Percentiles rank a stretch among this genome's conserved stretches.
phyloP scores from a whole-genome alignment of 2,329 filamentous ascomycete species.

The Colletotrichum sp. region DNA sequence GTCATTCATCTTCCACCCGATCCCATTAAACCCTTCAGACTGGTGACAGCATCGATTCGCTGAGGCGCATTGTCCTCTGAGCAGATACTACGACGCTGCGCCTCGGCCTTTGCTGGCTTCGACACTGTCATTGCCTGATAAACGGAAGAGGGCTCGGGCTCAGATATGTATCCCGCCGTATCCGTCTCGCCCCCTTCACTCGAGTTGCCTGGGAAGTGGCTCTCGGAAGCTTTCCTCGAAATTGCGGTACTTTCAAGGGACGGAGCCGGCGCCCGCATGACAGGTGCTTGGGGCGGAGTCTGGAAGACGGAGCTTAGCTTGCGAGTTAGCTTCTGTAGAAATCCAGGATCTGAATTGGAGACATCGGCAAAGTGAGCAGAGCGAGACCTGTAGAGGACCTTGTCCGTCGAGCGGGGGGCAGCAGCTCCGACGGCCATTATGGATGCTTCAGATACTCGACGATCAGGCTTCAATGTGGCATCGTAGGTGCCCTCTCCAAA shows the following conservation, averaged over 20 bases:
- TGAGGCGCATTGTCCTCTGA: background rate
- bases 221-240: background rate
- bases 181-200: no score
- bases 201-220: background rate
- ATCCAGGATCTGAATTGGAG: background rate
- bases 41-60: background rate
- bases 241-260: background rate
- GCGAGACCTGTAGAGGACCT: background rate
- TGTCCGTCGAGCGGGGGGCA: background rate
- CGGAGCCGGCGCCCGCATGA: background rate
- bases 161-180: background rate
- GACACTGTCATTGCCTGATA: background rate
- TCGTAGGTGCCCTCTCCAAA: slow-evolving; percentile 12
- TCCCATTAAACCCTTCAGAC: background rate
- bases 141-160: background rate
- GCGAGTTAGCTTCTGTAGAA: slow-evolving; percentile 3
- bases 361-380: background rate
- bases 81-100: background rate
- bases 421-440: background rate
- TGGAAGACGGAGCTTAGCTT: slow-evolving; percentile 18
- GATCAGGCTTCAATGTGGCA: background rate
- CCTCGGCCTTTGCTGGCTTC: background rate
- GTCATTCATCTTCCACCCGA: background rate
- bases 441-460: background rate
- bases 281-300: background rate